These are phyloP conservation scores for Torulaspora franciscae DNA, from an alignment of 805 yeast species.

Conservation along the genomic window DNA sequence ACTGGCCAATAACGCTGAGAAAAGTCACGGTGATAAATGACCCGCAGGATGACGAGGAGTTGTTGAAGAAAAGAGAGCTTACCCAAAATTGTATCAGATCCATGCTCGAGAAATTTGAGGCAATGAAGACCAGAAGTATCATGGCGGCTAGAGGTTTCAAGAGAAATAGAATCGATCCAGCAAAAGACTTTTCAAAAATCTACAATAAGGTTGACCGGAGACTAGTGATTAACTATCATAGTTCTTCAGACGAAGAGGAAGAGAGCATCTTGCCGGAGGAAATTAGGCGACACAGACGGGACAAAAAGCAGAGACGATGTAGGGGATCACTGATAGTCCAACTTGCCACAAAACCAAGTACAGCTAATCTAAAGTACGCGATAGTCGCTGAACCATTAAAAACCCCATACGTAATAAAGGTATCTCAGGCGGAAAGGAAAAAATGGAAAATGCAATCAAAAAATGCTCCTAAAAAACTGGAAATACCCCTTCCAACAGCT, in stretches of 20 bases:
- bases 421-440: constrained; percentile 20
- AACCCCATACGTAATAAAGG: constrained; percentile 27
- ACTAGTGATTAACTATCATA: constrained; percentile 22
- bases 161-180: constrained; percentile 17
- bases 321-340: constrained; percentile 30
- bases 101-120: constrained; percentile 31
- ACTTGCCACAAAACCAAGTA: constrained; percentile 6
- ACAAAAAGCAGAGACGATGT: constrained; percentile 14
- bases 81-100: constrained; percentile 46
- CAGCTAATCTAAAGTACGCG: constrained; percentile 15
- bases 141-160: constrained; percentile 18
- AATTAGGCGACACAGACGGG: constrained; percentile 19
- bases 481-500: constrained; percentile 14
- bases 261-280: constrained; percentile 18
- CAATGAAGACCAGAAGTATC: constrained; percentile 23
- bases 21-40: constrained; percentile 49
- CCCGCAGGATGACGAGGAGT: constrained; percentile 44
- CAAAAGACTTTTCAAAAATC: constrained; percentile 17
- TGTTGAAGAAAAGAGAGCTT: constrained; percentile 45
- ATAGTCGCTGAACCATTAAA: constrained; percentile 33
- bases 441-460: constrained; percentile 16
- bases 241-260: constrained; percentile 35
- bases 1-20: constrained; percentile 46
- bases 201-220: constrained; percentile 24
- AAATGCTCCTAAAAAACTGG: constrained; percentile 11